Base-by-base conservation (phyloP, 2,329 filamentous ascomycete genomes). In the Phyllosticta paracitricarpa region DNA sequence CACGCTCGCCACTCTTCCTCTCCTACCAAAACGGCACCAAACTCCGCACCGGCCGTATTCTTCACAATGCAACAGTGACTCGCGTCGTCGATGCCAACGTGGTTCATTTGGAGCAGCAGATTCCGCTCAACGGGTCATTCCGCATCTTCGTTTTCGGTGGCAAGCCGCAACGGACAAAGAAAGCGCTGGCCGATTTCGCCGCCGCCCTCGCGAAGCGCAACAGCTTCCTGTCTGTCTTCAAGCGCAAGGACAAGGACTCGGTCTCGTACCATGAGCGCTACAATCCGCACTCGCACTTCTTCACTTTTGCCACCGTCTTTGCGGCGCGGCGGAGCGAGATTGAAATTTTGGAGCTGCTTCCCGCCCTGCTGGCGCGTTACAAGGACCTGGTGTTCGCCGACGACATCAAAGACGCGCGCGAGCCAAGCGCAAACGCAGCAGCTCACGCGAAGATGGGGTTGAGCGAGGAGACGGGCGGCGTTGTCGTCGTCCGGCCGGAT, bases 361-460 rank as follows among this genome's bases (percentile, higher is more conserved):
- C 92, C 0, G 78, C 80, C 22, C 69, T 89, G 2, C 79, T 97
- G 61, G 84, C 83, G 4, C 81, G 89, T 60, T 96, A 96, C 73
- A 81, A 85, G 56, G 87, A 91, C 68, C 88, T 94, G 68, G 80
- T 96, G 40, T 96, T 96, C 69, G 89, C 91, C 0, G 92, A 96
- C 68, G 91, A 96, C 73, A 80, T 88, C 56, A 86, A 84, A 77
- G 89, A 94, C 70, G 78, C 82, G 53, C 80, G 84, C 6, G 86
- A 90, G 0, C 85, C 88, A 0, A 79, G 87, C 22, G 87, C 89
- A 1, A 81, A 80, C 66, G 90, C 87, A 4, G 81, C 89, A 2
- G 90, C 90, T 4, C 92, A 97, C 73, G 86, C 87, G 52, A 96
- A 96, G 81, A 88, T 96, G 81, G 92, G 92, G 0, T 73, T 96